Conservation (phyloP, 345 rosid genomes). For the Camelina neglecta region DNA sequence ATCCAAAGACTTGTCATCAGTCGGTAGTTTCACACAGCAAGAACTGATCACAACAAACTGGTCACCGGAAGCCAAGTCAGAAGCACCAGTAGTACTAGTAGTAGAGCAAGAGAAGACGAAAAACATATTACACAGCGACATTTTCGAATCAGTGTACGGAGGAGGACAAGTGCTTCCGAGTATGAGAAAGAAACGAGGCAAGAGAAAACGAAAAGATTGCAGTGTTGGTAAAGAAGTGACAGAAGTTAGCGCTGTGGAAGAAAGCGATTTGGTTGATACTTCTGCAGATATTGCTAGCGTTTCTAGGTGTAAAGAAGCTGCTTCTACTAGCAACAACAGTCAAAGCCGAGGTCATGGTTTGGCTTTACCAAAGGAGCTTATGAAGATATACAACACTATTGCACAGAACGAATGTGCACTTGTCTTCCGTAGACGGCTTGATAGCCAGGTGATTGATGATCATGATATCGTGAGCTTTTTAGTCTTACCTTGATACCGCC, state of each 20-base stretch:
- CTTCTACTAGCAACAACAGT: constrained; percentile 41
- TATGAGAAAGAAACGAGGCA: constrained; percentile 75
- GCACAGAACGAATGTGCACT: constrained; percentile 59
- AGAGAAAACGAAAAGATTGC: constrained; percentile 79
- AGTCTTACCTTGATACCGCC: constrained; percentile 2
- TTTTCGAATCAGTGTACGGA: constrained; percentile 45
- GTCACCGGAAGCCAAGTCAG: constrained; percentile 58
- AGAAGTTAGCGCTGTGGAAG: constrained; percentile 75
- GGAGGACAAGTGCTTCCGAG: constrained; percentile 49
- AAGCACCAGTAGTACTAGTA: constrained; percentile 33
- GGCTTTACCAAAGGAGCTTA: constrained; percentile 48
- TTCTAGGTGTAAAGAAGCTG: constrained; percentile 55
- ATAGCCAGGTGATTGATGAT: constrained; percentile 74
- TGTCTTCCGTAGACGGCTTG: constrained; percentile 68
- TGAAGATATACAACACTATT: constrained; percentile 55
- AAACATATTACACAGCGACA: constrained; percentile 38
- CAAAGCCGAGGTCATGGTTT: constrained; percentile 37
- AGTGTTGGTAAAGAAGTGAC: constrained; percentile 49
- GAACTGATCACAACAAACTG: constrained; percentile 53
- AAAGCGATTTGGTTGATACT: constrained; percentile 61
- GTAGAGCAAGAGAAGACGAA: constrained; percentile 43
- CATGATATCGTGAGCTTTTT: background rate
- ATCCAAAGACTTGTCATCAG: constrained; percentile 71
- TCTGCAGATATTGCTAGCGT: constrained; percentile 46
- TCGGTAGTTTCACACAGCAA: constrained; percentile 81